Evolutionary conservation across 2,329 filamentous ascomycete genomes (phyloP).

Genomic region (Onygena corvina): DNA sequence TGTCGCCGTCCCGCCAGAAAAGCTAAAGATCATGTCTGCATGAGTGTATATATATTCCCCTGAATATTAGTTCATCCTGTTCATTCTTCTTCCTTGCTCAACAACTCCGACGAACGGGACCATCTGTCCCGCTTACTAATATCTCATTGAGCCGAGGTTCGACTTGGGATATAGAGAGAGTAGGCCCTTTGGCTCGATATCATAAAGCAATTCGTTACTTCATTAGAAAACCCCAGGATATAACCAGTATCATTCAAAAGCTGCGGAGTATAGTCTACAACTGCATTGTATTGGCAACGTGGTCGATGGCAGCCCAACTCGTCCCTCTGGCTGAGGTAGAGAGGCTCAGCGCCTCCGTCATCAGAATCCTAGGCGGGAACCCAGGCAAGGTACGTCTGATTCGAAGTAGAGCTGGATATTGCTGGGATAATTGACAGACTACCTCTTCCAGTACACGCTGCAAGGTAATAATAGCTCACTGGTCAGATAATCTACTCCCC

Average conservation of each 20-base stretch:
- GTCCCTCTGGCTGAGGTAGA: conserved; percentile 59
- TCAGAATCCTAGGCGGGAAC: conserved; percentile 81
- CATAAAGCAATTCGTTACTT: too few species aligned
- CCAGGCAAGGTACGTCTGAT: conserved; percentile 58
- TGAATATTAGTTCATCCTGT: conserved; percentile 4
- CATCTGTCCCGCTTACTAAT: conserved; percentile 6
- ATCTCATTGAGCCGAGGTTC: conserved; percentile 3
- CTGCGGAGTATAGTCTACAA: too few species aligned
- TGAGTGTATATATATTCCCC: conserved; percentile 1
- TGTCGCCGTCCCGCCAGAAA: background rate
- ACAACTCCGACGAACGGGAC: too few species aligned
- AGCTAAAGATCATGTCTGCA: conserved; percentile 2
- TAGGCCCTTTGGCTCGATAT: too few species aligned
- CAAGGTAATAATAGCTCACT: conserved; percentile 35
- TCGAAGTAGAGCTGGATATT: background rate
- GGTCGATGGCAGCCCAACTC: conserved; percentile 49
- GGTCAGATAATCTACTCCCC: background rate
- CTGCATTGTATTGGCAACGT: too few species aligned
- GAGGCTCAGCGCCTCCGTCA: conserved; percentile 62
- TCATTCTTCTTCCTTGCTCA: background rate
- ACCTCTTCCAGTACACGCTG: conserved; percentile 40
- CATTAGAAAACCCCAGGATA: too few species aligned
- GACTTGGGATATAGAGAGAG: background rate
- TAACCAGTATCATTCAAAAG: too few species aligned
- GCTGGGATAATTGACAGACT: background rate